phyloP scores from a whole-genome alignment of 352 stramenopile genomes.

The Pythium brachiatum region DNA sequence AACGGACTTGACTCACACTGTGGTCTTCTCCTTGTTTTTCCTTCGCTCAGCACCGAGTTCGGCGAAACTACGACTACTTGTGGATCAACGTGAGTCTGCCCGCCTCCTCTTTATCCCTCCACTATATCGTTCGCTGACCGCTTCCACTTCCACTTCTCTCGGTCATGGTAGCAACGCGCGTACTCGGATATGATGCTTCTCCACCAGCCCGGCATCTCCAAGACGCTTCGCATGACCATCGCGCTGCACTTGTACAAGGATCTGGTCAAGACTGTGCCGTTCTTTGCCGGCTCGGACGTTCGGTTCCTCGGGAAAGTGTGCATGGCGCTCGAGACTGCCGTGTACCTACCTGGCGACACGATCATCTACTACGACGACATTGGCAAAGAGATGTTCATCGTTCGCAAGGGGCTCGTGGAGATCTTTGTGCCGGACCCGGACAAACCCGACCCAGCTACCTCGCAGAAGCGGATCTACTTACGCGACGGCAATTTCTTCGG shows the following conservation, averaged over 20 bases:
- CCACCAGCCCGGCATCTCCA: conserved; percentile 77
- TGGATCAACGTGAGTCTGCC: conserved; percentile 70
- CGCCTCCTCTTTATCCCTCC: neutral
- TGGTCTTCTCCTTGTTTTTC: neutral
- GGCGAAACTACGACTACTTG: conserved; percentile 81
- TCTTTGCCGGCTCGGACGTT: conserved; percentile 72
- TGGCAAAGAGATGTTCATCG: conserved; percentile 86
- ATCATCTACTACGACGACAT: conserved; percentile 85
- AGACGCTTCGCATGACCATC: conserved; percentile 71
- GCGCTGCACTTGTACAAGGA: conserved; percentile 81
- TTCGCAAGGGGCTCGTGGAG: conserved; percentile 80
- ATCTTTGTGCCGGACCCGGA: conserved; percentile 56
- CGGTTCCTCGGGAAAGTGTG: conserved; percentile 79
- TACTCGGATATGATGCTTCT: conserved; percentile 86
- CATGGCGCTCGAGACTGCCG: conserved; percentile 69
- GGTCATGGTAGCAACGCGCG: conserved; percentile 56
- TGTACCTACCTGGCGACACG: conserved; percentile 72
- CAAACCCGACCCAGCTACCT: conserved; percentile 21
- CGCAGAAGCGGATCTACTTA: conserved; percentile 67
- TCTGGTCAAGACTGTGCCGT: conserved; percentile 72
- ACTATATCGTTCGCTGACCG: neutral
- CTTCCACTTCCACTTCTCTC: neutral
- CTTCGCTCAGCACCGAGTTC: conserved; percentile 52
- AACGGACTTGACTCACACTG: neutral
- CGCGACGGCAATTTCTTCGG: conserved; percentile 78